Evolutionary conservation across 2,329 filamentous ascomycete genomes (phyloP).

Genomic region (Paecilomyces sp.): DNA sequence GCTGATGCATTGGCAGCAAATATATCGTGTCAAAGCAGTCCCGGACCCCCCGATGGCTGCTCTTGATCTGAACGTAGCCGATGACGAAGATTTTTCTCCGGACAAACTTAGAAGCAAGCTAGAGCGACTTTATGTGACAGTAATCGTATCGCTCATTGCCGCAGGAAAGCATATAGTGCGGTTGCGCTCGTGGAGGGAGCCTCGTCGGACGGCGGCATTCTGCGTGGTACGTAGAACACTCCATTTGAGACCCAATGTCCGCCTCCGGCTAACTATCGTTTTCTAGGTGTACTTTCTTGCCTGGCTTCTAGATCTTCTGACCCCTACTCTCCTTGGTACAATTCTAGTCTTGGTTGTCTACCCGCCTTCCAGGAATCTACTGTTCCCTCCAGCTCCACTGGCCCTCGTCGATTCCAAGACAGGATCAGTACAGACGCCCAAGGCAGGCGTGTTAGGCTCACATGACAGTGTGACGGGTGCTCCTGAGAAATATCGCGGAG

Average conservation of each 20-base stretch:
- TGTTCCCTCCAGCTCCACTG: constrained; percentile 73
- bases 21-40: constrained; percentile 65
- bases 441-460: constrained; percentile 67
- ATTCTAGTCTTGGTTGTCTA: constrained; percentile 61
- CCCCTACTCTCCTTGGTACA: constrained; percentile 53
- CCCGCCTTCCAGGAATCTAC: constrained; percentile 51
- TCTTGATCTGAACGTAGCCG: constrained; percentile 71
- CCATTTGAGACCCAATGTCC: background rate
- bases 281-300: constrained; percentile 50
- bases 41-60: constrained; percentile 54
- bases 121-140: constrained; percentile 75
- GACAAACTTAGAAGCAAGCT: constrained; percentile 73
- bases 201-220: constrained; percentile 59
- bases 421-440: constrained; percentile 70
- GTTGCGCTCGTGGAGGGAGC: constrained; percentile 73
- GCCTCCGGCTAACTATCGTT: background rate
- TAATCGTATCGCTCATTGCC: constrained; percentile 59
- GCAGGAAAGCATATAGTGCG: constrained; percentile 68
- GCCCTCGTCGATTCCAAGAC: constrained; percentile 63
- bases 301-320: constrained; percentile 66
- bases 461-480: constrained; percentile 73
- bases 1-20: constrained; percentile 40
- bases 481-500: constrained; percentile 74
- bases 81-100: constrained; percentile 77
- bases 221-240: constrained; percentile 38